A percentile compares a stretch with the other conserved stretches of the same genome.
Evolutionary conservation across 352 stramenopile genomes (phyloP).

Genomic region (Globisporangium recalcitrans): DNA sequence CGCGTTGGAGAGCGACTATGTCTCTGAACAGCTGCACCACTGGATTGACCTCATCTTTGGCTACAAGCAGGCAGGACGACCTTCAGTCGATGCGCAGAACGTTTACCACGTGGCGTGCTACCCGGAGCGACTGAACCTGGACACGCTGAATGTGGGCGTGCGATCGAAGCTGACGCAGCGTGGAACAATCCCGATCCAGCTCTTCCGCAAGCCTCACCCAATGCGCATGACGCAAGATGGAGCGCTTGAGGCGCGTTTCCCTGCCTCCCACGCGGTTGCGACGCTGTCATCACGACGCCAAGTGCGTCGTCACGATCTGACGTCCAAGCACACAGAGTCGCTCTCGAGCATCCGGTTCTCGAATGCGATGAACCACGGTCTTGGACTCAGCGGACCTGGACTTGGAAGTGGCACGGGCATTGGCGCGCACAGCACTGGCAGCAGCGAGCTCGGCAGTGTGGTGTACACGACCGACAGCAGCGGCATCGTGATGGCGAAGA

Average conservation of each 20-base stretch:
- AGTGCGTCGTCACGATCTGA: conserved; percentile 73
- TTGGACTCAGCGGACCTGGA: conserved; percentile 44
- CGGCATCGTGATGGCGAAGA: conserved; percentile 71
- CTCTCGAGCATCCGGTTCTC: conserved; percentile 78
- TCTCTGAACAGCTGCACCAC: conserved; percentile 95
- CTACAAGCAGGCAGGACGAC: conserved; percentile 91
- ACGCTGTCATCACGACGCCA: conserved; percentile 72
- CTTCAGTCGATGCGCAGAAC: conserved; percentile 88
- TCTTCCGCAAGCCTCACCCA: conserved; percentile 75
- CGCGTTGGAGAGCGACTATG: conserved; percentile 97
- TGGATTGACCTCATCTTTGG: conserved; percentile 99
- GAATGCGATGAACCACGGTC: conserved; percentile 57
- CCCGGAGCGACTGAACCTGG: conserved; percentile 67
- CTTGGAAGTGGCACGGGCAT: conserved; percentile 72
- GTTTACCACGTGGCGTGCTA: conserved; percentile 89
- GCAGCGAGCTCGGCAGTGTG: conserved; percentile 58
- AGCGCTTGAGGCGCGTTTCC: conserved; percentile 62
- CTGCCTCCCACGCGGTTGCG: conserved; percentile 66
- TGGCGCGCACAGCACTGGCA: conserved; percentile 55
- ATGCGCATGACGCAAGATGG: conserved; percentile 73
- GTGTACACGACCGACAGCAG: conserved; percentile 79
- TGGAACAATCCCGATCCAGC: conserved; percentile 67
- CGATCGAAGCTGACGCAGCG: conserved; percentile 61
- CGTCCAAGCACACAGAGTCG: conserved; percentile 60
- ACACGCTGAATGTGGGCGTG: conserved; percentile 50